Percentiles rank a stretch among this genome's conserved stretches.
Conservation (phyloP, 108 stramenopile species). For the Schizochytrium sp. region DNA sequence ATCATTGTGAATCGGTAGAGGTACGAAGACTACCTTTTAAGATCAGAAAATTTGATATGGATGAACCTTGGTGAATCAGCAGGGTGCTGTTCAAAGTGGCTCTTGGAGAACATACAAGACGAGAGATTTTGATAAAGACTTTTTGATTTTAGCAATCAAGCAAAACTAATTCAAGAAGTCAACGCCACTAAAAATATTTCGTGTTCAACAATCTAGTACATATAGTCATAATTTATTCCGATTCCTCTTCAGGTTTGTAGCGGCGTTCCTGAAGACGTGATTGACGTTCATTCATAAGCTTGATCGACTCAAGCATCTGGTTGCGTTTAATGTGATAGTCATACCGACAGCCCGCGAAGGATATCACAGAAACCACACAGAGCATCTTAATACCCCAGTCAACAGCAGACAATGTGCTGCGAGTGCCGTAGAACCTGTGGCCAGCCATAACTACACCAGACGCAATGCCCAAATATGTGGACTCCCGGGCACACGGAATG, state of each 20-base stretch:
- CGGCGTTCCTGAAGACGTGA: neutral
- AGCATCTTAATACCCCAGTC: constrained; percentile 60
- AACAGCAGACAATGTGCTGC: neutral
- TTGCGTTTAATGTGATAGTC: neutral
- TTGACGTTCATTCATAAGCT: constrained; percentile 18
- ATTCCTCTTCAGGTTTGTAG: neutral
- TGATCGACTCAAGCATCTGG: constrained; percentile 39
- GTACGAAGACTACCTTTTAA: too few relatives aligned
- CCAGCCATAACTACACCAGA: neutral
- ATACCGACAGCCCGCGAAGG: constrained; percentile 32
- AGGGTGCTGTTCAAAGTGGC: too few relatives aligned
- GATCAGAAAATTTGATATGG: too few relatives aligned
- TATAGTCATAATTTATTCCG: neutral
- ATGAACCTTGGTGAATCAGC: too few relatives aligned
- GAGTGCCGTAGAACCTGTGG: constrained; percentile 16
- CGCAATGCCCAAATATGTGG: neutral
- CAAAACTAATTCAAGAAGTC: neutral
- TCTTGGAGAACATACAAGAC: too few relatives aligned
- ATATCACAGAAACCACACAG: constrained; percentile 18
- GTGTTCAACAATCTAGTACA: neutral
- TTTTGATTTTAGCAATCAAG: too few relatives aligned
- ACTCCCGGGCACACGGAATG: constrained; percentile 25
- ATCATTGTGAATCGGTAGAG: too few relatives aligned
- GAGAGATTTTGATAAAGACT: too few relatives aligned
- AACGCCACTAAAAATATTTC: neutral